Evolutionary conservation across 306 rosid species (phyloP).

Genomic region (Citrullus amarus): DNA sequence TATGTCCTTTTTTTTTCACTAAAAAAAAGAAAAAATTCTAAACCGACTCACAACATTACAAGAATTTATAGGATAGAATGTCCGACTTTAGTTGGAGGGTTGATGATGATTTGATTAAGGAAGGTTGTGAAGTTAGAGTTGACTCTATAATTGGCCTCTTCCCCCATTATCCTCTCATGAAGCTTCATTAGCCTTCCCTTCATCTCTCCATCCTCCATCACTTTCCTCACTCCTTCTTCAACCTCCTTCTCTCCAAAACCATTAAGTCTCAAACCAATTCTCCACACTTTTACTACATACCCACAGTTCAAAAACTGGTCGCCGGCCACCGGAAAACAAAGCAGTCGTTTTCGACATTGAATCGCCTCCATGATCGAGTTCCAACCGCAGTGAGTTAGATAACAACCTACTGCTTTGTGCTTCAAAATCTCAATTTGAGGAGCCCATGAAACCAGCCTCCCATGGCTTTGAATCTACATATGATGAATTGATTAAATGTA

Average conservation of each 20-base stretch:
- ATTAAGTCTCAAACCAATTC: slow-evolving; percentile 41
- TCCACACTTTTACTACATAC: slow-evolving; percentile 59
- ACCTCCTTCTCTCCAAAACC: slow-evolving; percentile 48
- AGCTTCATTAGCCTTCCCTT: slow-evolving; percentile 21
- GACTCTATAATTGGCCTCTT: slow-evolving; percentile 14
- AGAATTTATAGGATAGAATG: background rate
- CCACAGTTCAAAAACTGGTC: slow-evolving; percentile 72
- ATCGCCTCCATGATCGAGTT: slow-evolving; percentile 81
- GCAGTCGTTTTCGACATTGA: slow-evolving; percentile 37
- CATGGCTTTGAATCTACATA: slow-evolving; percentile 11
- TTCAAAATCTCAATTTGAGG: slow-evolving; percentile 54
- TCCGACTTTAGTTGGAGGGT: background rate
- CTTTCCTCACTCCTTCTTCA: slow-evolving; percentile 42
- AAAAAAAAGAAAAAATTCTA: too few species aligned
- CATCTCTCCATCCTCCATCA: slow-evolving; percentile 49
- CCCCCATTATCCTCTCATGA: slow-evolving; percentile 31
- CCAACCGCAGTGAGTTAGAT: slow-evolving; percentile 93
- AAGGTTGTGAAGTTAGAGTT: slow-evolving; percentile 27
- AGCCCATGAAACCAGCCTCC: slow-evolving; percentile 70
- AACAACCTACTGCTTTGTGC: slow-evolving; percentile 51
- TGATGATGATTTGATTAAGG: slow-evolving; percentile 7
- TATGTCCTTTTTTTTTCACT: too few species aligned
- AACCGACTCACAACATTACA: background rate
- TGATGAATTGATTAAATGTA: too few species aligned
- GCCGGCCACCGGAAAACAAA: slow-evolving; percentile 77